phyloP scores from a whole-genome alignment of 176 grass and related monocot species.

The Hordeum vulgare region MorexV3_pseudomolecules_assembly NC_058522.1:526289029-526289528 shows the following conservation, averaged over 20 bases:
- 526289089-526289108: not conserved
- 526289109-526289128: not conserved
- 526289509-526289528: not conserved
- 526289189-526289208: too few relatives aligned
- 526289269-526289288: constrained; percentile 52
- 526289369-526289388: constrained; percentile 30
- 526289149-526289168: not conserved
- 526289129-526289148: not conserved
- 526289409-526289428: not conserved
- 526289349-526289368: constrained; percentile 23
- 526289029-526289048: constrained; percentile 63
- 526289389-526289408: constrained; percentile 20
- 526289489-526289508: not conserved
- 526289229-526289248: constrained; percentile 44
- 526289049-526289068: too few relatives aligned
- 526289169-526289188: not conserved
- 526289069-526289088: not conserved
- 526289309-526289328: constrained; percentile 53
- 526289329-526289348: constrained; percentile 36
- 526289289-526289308: constrained; percentile 57
- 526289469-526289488: not conserved
- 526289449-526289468: not conserved
- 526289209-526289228: constrained; percentile 30
- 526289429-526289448: constrained; percentile 6
- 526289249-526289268: constrained; percentile 44